A percentile compares a stretch with the other conserved stretches of the same genome.
Conservation (phyloP, 148 eudicot genomes). For the Polygonum maritimum region DNA sequence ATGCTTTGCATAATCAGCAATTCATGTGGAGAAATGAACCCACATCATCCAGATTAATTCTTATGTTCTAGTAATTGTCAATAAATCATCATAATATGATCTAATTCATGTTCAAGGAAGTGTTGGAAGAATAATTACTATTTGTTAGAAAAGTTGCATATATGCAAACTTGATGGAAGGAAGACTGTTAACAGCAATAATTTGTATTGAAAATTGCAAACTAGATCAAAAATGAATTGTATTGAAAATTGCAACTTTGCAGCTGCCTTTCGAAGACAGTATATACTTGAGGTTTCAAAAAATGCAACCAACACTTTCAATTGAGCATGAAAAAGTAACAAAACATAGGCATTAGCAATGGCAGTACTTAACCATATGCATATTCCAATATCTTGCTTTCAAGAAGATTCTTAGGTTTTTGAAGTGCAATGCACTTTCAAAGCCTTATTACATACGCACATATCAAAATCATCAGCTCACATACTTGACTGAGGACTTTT, state of each 20-base stretch:
- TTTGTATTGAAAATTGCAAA: too few species aligned
- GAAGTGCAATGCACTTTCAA: background rate
- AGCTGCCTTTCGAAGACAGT: background rate
- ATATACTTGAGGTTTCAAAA: background rate
- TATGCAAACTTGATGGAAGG: background rate
- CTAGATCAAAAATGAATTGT: background rate
- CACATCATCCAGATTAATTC: background rate
- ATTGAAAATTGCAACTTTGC: background rate
- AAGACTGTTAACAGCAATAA: background rate
- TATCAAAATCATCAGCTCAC: constrained; percentile 6
- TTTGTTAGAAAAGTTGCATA: background rate
- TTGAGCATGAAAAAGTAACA: background rate
- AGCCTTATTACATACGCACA: background rate
- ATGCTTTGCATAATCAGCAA: constrained; percentile 4
- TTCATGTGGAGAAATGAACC: background rate
- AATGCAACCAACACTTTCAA: background rate
- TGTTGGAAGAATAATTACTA: background rate
- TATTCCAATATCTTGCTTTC: background rate
- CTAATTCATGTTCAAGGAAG: background rate
- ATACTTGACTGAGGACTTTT: constrained; percentile 79
- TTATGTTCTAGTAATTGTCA: background rate
- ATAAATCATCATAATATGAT: background rate
- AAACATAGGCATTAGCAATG: background rate
- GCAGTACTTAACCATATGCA: background rate
- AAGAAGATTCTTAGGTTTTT: background rate